Percentiles rank a stretch among this genome's conserved stretches.
These are phyloP conservation scores for Tilletia caries DNA, from an alignment of 1,284 basidiomycete genomes.

Conservation along the genomic window DNA sequence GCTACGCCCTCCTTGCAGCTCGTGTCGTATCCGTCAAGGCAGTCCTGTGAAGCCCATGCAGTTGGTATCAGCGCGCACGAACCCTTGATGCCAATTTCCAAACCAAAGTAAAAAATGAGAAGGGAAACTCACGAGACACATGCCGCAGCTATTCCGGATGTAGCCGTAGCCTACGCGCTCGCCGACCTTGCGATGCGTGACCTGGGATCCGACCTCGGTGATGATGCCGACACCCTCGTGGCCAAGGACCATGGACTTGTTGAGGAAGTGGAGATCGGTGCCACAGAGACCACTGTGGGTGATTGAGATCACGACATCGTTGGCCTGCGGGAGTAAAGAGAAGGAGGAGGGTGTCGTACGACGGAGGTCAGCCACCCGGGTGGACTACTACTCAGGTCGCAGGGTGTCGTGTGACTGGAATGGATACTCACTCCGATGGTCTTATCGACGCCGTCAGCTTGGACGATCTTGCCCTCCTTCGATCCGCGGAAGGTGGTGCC, in stretches of 20 bases:
- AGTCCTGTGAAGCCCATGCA: slow-evolving; percentile 25
- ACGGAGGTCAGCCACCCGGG: too few relatives aligned
- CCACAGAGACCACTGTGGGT: slow-evolving; percentile 48
- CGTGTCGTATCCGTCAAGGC: slow-evolving; percentile 40
- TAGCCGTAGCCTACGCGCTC: slow-evolving; percentile 51
- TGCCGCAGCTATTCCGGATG: slow-evolving; percentile 41
- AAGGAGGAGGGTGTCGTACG: not conserved
- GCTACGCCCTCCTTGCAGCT: slow-evolving; percentile 39
- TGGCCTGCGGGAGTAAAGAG: slow-evolving; percentile 8
- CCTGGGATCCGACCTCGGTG: slow-evolving; percentile 38
- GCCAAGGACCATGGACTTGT: slow-evolving; percentile 50
- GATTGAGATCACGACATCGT: slow-evolving; percentile 46
- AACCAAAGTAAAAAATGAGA: too few relatives aligned
- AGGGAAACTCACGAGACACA: slow-evolving; percentile 24
- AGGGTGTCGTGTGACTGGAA: not conserved
- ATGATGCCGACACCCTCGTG: slow-evolving; percentile 51
- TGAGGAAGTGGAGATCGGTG: slow-evolving; percentile 32
- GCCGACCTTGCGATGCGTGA: slow-evolving; percentile 38
- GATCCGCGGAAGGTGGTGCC: slow-evolving; percentile 47
- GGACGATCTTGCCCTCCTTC: slow-evolving; percentile 40
- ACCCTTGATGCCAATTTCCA: too few relatives aligned
- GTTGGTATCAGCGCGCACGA: too few relatives aligned
- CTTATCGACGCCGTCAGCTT: slow-evolving; percentile 27
- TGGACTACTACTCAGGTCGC: too few relatives aligned
- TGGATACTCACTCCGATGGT: not conserved